Base-by-base conservation (phyloP, 805 yeast species). In the Yueomyces sinensis region DNA sequence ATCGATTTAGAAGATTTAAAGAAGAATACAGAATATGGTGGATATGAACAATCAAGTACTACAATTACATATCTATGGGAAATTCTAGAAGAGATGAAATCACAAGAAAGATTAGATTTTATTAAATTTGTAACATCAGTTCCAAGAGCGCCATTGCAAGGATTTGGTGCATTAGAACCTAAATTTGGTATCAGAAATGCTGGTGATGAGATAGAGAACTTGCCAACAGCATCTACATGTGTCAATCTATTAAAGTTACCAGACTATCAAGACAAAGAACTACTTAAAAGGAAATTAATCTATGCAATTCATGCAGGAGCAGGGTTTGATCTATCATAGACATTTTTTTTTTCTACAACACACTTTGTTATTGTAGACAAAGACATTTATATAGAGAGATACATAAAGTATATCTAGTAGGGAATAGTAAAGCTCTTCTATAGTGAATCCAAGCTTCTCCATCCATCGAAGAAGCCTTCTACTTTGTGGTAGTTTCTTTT, bases 221-320 rank as follows among this genome's bases (percentile, higher is more conserved):
- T 91, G 28, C 98, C 98, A 0, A 83, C 96, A 0, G 81, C 97
- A 0, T 75, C 95, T 0, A 91, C 98, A 0, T 91, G 98, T 63
- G 82, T 86, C 22, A 91, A 91, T 50, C 57, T 91, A 37, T 61
- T 91, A 40, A 86, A 80, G 48, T 56, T 91, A 19, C 98, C 98
- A 0, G 80, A 86, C 50, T 91, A 91, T 54, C 59, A 62, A 42
- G 61, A 79, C 44, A 79, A 75, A 46, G 54, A 63, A 29, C 18
- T 68, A 2, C 58, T 91, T 30, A 66, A 66, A 37, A 58, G 67
- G 30, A 87, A 86, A 52, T 56, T 89, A 35, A 50, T 84, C 17
- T 83, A 80, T 52, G 74, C 95, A 1, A 86, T 91, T 33, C 72
- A 74, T 37, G 66, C 87, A 0, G 84, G 76, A 3, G 86, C 95